Evolutionary conservation across 345 rosid genomes (phyloP), one percentile per base, ranked within the genome.

Genomic region (Cardamine occulta): DNA sequence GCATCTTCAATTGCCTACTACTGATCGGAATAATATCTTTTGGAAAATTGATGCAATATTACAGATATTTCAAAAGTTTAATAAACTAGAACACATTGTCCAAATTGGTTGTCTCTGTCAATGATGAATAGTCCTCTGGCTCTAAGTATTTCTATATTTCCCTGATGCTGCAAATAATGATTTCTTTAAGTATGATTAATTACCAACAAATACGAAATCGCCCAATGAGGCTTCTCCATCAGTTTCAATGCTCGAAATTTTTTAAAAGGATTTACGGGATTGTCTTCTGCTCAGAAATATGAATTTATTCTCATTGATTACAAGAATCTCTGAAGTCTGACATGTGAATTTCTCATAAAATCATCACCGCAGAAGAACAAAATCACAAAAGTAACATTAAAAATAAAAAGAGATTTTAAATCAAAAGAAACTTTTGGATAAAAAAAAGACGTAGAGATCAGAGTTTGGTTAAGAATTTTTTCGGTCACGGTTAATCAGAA

Each of bases 241-340:
- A 32, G 39, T 8, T 11, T 19, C 15, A 54, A 6, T 26, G 35
- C 2, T 11, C 5, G 5, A 34, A 1, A 0, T 12, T 4, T 1
- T 28, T 7, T 0, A 40, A 40, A 65, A 2, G 7, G 17, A 7
- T 1, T 40, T 14, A 4, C 7, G 4, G 8, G 6, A 54, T 2
- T 9, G 8, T 31, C 7, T 24, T 67, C 60, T 63, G 76, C 80
- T 77, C 80, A 77, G 80, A 64, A 8, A 24, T 70, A 70, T 77
- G 73, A 77, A 72, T 71, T 21, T 32, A 45, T 57, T 77, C 80
- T 77, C 80, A 77, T 18, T 39, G 76, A 77, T 77, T 72, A 14
- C 72, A 69, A 68, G 60, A 72, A 77, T 71, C 80, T 77, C 76
- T 71, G 76, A 71, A 77, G 80, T 77, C 80, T 77, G 76, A 77